Conservation (phyloP, 179 eudicot genomes). For the Corrigiola litoralis region DNA sequence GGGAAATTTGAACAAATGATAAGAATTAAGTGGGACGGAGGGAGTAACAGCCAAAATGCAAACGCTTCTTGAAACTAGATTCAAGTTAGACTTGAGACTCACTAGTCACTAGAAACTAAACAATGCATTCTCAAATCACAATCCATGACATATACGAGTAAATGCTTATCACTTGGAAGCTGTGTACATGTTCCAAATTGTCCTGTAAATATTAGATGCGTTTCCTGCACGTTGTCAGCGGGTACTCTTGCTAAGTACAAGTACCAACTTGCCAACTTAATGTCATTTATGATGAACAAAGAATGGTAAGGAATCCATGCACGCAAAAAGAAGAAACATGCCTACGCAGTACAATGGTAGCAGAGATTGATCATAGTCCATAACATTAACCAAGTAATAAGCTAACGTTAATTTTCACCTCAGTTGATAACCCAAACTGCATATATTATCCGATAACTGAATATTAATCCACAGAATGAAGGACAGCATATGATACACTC, state of each 20-base stretch:
- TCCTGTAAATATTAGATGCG: constrained; percentile 14
- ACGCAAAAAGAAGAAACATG: too few species aligned
- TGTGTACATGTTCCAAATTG: constrained; percentile 12
- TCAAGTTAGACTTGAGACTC: background rate
- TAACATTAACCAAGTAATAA: too few species aligned
- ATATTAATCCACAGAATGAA: too few species aligned
- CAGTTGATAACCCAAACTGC: too few species aligned
- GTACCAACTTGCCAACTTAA: background rate
- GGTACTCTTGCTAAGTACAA: background rate
- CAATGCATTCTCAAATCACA: background rate
- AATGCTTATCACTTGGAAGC: background rate
- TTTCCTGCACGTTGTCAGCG: constrained; percentile 11
- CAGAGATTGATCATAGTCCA: too few species aligned
- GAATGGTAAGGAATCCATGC: too few species aligned
- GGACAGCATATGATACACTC: too few species aligned
- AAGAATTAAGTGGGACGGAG: too few species aligned
- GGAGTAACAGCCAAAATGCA: background rate
- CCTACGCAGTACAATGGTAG: too few species aligned
- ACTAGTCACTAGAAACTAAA: background rate
- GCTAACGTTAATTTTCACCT: too few species aligned
- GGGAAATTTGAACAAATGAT: too few species aligned
- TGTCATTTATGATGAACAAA: background rate
- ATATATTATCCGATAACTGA: too few species aligned
- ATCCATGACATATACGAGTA: background rate
- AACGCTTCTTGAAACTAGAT: background rate